phyloP scores from a whole-genome alignment of 2,329 filamentous ascomycete genomes.

The Claviceps capensis region DNA sequence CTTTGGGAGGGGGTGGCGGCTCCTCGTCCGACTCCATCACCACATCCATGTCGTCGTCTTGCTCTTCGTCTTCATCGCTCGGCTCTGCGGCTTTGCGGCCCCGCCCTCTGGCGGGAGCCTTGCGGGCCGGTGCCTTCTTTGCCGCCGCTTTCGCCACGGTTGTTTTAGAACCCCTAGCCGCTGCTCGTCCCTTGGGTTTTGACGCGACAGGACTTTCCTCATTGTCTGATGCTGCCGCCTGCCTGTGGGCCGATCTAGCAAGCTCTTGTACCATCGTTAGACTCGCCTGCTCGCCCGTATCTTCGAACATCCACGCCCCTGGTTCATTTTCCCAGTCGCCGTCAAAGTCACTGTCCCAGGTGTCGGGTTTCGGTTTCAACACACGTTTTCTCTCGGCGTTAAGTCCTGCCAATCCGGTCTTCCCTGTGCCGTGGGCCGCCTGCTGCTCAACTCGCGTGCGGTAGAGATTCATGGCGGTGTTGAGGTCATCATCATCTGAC shows the following conservation, averaged over 20 bases:
- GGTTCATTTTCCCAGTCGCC: slow-evolving; percentile 75
- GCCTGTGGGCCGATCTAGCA: slow-evolving; percentile 7
- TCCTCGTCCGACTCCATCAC: slow-evolving; percentile 41
- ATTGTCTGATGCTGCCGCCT: slow-evolving; percentile 13
- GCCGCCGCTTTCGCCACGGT: slow-evolving; percentile 17
- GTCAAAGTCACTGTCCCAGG: slow-evolving; percentile 83
- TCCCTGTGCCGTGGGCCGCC: slow-evolving; percentile 47
- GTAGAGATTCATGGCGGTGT: slow-evolving; percentile 60
- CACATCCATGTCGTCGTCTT: slow-evolving; percentile 33
- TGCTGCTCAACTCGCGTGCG: slow-evolving; percentile 55
- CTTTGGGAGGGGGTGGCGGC: slow-evolving; percentile 23
- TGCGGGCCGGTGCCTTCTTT: slow-evolving; percentile 31
- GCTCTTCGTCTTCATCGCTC: slow-evolving; percentile 30
- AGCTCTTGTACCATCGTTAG: slow-evolving; percentile 6
- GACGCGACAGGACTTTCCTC: slow-evolving; percentile 17
- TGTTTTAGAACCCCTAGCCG: slow-evolving; percentile 19
- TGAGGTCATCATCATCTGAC: slow-evolving; percentile 51
- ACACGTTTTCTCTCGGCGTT: slow-evolving; percentile 23
- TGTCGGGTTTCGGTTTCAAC: slow-evolving; percentile 61
- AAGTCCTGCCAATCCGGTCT: slow-evolving; percentile 22
- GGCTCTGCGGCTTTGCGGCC: slow-evolving; percentile 21
- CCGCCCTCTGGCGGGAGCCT: slow-evolving; percentile 26
- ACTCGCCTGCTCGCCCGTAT: slow-evolving; percentile 8
- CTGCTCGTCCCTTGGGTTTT: slow-evolving; percentile 15
- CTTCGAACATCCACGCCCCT: slow-evolving; percentile 35